Evolutionary conservation across 2,329 filamentous ascomycete species (phyloP).

Genomic region (Penicillium sp.): DNA sequence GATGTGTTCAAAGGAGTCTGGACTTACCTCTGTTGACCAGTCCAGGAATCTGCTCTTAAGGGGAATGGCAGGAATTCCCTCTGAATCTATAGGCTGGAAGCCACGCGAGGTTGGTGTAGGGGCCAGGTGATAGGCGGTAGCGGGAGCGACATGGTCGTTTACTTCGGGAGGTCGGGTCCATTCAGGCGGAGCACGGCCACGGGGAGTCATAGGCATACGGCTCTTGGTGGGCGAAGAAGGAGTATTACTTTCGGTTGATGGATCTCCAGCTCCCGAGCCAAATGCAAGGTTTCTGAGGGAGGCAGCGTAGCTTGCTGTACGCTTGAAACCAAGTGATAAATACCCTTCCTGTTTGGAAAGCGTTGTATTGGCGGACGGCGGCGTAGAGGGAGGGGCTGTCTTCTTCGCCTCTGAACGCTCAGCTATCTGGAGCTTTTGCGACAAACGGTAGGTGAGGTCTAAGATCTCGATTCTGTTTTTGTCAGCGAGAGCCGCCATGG

Average conservation of each 20-base stretch:
- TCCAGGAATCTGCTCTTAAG: slow-evolving; percentile 82
- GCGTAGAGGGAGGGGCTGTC: slow-evolving; percentile 43
- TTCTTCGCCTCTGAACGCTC: slow-evolving; percentile 38
- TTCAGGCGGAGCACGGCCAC: slow-evolving; percentile 56
- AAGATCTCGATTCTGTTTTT: slow-evolving; percentile 67
- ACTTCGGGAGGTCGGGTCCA: slow-evolving; percentile 71
- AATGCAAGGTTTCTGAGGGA: slow-evolving; percentile 63
- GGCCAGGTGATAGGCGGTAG: slow-evolving; percentile 72
- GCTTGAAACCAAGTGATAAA: slow-evolving; percentile 59
- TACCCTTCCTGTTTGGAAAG: slow-evolving; percentile 61
- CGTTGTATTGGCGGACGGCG: slow-evolving; percentile 46
- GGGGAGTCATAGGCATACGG: slow-evolving; percentile 43
- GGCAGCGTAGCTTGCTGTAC: slow-evolving; percentile 65
- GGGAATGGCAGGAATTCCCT: slow-evolving; percentile 65
- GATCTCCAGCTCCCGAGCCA: slow-evolving; percentile 42
- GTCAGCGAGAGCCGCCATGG: slow-evolving; percentile 70
- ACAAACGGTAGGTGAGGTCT: slow-evolving; percentile 34
- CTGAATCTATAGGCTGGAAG: slow-evolving; percentile 64
- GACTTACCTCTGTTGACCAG: slow-evolving; percentile 78
- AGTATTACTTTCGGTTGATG: slow-evolving; percentile 29
- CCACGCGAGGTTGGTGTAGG: slow-evolving; percentile 77
- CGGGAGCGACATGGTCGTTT: slow-evolving; percentile 65
- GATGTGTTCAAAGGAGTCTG: slow-evolving; percentile 16
- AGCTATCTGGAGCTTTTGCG: slow-evolving; percentile 40
- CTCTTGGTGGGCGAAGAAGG: slow-evolving; percentile 32